Evolutionary conservation across 805 yeast genomes (phyloP).

Genomic region (Lipomyces anomalus): DNA sequence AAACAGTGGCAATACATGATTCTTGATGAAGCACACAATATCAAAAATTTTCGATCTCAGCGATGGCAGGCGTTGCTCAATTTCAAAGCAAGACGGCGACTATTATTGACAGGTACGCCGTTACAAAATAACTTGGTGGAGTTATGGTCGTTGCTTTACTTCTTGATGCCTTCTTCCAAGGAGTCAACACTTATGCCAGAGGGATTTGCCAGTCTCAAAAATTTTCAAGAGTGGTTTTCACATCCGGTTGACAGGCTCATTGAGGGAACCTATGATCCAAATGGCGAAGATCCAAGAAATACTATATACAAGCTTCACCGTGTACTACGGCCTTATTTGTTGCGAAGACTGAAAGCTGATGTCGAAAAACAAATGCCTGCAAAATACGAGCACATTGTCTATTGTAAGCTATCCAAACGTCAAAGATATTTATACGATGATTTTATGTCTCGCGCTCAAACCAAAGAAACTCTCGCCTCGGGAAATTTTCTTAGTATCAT

Average conservation of each 20-base stretch:
- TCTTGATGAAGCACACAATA: constrained; percentile 95
- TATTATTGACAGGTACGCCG: constrained; percentile 93
- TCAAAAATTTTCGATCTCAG: constrained; percentile 91
- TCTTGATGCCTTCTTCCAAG: constrained; percentile 87
- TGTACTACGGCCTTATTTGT: constrained; percentile 83
- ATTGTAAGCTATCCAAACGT: constrained; percentile 86
- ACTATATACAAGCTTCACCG: constrained; percentile 89
- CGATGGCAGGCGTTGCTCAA: constrained; percentile 95
- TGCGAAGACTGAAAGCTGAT: constrained; percentile 89
- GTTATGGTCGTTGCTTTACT: constrained; percentile 90
- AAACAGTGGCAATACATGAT: constrained; percentile 96
- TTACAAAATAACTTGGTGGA: constrained; percentile 92
- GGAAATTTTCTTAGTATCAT: constrained; percentile 93
- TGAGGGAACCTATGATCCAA: constrained; percentile 56
- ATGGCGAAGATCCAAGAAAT: constrained; percentile 62
- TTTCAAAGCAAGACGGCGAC: constrained; percentile 84
- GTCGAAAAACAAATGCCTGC: constrained; percentile 99
- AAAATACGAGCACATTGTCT: constrained; percentile 89
- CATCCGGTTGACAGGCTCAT: constrained; percentile 89
- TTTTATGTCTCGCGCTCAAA: constrained; percentile 94
- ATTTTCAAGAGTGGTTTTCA: constrained; percentile 99
- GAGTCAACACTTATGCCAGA: constrained; percentile 68
- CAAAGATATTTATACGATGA: constrained; percentile 92
- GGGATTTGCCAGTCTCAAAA: constrained; percentile 93
- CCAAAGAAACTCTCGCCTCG: constrained; percentile 85